These are phyloP conservation scores for Tagetes erecta DNA, from an alignment of 129 eudicot genomes.

Conservation along the genomic window DNA sequence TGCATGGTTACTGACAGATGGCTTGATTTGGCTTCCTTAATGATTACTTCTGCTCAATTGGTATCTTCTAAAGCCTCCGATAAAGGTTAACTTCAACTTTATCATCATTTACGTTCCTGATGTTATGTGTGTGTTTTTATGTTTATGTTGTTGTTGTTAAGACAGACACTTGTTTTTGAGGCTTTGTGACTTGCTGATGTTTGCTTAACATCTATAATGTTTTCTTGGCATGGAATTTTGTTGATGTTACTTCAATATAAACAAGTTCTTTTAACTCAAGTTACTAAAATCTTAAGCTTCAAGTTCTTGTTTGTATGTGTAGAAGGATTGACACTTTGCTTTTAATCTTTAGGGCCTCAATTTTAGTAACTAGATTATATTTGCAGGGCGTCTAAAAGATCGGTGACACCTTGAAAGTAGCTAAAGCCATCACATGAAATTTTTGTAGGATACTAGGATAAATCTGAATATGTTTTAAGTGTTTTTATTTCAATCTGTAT, in stretches of 20 bases:
- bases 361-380: background rate
- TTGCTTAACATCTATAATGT: background rate
- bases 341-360: background rate
- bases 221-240: background rate
- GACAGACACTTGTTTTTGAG: background rate
- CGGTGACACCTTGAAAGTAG: background rate
- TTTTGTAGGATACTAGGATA: constrained; percentile 11
- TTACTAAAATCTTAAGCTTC: background rate
- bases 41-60: constrained; percentile 83
- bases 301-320: background rate
- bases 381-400: background rate
- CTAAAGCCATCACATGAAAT: background rate
- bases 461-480: background rate
- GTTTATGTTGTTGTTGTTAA: background rate
- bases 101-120: background rate
- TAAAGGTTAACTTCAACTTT: constrained; percentile 50
- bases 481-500: background rate
- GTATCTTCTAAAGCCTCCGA: constrained; percentile 72
- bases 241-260: background rate
- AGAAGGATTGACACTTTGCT: background rate
- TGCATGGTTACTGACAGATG: constrained; percentile 65
- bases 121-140: background rate
- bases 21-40: constrained; percentile 85
- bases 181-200: background rate
- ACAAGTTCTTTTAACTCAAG: background rate